A percentile compares a stretch with the other conserved stretches of the same genome.
phyloP scores from a whole-genome alignment of 106 monocot genomes.

The Apostasia shenzhenica region DNA sequence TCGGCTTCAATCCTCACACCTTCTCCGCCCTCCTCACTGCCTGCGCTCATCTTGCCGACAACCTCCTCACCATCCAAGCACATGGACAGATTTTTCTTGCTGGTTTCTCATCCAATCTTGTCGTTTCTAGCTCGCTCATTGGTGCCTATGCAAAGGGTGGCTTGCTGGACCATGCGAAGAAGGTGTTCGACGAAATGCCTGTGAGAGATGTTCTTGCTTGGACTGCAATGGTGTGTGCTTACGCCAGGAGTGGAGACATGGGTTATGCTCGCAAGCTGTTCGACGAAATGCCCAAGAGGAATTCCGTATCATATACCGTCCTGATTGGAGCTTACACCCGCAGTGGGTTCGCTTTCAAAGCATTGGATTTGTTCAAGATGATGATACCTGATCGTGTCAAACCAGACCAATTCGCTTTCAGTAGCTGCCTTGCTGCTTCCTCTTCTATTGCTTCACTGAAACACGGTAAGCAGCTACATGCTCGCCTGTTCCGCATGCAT shows the following conservation, averaged over 20 bases:
- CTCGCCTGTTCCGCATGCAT: slow-evolving; percentile 26
- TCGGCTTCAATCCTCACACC: slow-evolving; percentile 33
- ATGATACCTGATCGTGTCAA: slow-evolving; percentile 37
- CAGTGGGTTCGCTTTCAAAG: slow-evolving; percentile 35
- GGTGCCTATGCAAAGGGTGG: slow-evolving; percentile 64
- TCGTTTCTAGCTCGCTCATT: slow-evolving; percentile 49
- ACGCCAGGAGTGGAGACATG: slow-evolving; percentile 46
- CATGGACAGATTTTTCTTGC: slow-evolving; percentile 54
- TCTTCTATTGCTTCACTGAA: slow-evolving; percentile 39
- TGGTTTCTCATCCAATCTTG: slow-evolving; percentile 45
- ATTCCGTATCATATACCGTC: slow-evolving; percentile 60
- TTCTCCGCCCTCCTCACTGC: slow-evolving; percentile 54
- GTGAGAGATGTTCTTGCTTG: slow-evolving; percentile 47
- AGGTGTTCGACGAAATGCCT: slow-evolving; percentile 55
- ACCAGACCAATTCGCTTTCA: slow-evolving; percentile 69
- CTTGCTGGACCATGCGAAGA: slow-evolving; percentile 26
- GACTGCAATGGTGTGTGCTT: slow-evolving; percentile 61
- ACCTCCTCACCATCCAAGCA: slow-evolving; percentile 27
- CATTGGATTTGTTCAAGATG: slow-evolving; percentile 44
- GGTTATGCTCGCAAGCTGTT: slow-evolving; percentile 42
- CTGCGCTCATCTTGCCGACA: slow-evolving; percentile 33
- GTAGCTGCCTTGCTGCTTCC: slow-evolving; percentile 58
- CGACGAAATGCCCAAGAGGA: slow-evolving; percentile 63
- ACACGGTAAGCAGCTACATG: slow-evolving; percentile 76
- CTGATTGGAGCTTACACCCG: slow-evolving; percentile 53